Base-by-base conservation (phyloP, 768 basidiomycete species). In the Russula ochroleuca region DNA sequence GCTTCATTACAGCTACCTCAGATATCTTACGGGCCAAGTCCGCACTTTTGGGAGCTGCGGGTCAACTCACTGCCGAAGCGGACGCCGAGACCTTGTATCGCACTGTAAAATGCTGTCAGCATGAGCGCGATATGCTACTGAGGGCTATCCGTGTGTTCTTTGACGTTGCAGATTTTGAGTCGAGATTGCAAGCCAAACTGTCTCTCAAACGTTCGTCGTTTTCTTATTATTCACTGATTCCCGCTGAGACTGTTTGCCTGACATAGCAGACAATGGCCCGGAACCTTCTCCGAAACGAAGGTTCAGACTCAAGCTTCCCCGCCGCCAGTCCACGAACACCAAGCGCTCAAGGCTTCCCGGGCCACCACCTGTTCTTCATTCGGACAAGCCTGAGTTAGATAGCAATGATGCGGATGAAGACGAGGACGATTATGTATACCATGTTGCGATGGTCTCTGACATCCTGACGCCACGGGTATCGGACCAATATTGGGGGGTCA, bases 61-160 rank as follows among this genome's bases (percentile, higher is more conserved):
- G 40, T 10, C 59, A 45, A 43, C 64, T 61, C 25, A 28, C 41
- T 6, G 45, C 10, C 14, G n/a, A 31, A 13, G 21, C 33, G 23
- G 19, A 57, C 9, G 25, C 1, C 31, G 51, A 25, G 40, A 35
- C 31, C 5, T 45, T 25, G 33, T 5, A 45, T 1, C 33, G 28
- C 28, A 15, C 48, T 10, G 47, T 61, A 33, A 50, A 57, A 25
- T 54, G 47, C n/a, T 65, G 64, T 35, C 64, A 17, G 21, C 33
- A 50, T 2, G 63, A 51, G 35, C 59, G 64, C 11, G 59, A 65
- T 25, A 51, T 43, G 15, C 10, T 65, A 5, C n/a, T 65, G 33
- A 51, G 53, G 54, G 54, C 64, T 13, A 51, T 65, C 48, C 64
- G 59, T 15, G 59, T 65, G 23, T 51, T 60, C 19, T 41, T 65